Conservation (phyloP, 345 rosid species). For the Sisymbrium irio region DNA sequence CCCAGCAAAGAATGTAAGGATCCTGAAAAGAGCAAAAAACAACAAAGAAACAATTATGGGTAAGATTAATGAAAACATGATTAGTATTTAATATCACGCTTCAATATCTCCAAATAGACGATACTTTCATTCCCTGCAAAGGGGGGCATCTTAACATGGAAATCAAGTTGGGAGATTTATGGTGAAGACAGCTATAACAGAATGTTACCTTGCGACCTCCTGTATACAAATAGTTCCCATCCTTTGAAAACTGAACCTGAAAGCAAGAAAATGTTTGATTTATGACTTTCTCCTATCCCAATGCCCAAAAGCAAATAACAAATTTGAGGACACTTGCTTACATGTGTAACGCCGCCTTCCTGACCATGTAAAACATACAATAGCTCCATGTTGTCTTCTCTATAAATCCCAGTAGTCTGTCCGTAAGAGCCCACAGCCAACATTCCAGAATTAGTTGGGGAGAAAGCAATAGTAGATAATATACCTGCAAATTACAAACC, state of each 20-base stretch:
- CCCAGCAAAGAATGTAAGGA: constrained; percentile 96
- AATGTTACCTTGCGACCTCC: constrained; percentile 89
- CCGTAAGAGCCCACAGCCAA: constrained; percentile 92
- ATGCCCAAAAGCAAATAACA: not conserved
- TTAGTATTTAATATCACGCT: not conserved
- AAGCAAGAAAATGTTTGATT: constrained; percentile 10
- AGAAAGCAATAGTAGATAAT: constrained; percentile 81
- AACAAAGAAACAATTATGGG: not conserved
- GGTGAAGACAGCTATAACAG: not conserved
- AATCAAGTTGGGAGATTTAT: not conserved
- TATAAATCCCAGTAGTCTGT: constrained; percentile 78
- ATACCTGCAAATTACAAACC: constrained; percentile 52
- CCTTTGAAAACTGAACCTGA: constrained; percentile 92
- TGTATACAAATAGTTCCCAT: constrained; percentile 87
- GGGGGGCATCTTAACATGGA: not conserved
- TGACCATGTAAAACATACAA: constrained; percentile 90
- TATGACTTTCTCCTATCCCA: constrained; percentile 3
- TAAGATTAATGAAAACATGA: not conserved
- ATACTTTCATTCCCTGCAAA: not conserved
- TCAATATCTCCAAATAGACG: not conserved
- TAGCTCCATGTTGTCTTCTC: constrained; percentile 97
- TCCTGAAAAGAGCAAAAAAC: constrained; percentile 47
- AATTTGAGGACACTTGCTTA: constrained; percentile 37
- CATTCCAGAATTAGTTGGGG: constrained; percentile 74
- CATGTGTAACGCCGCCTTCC: constrained; percentile 95